Evolutionary conservation across 2,329 filamentous ascomycete species (phyloP).

Genomic region (Laburnicola sp.): DNA sequence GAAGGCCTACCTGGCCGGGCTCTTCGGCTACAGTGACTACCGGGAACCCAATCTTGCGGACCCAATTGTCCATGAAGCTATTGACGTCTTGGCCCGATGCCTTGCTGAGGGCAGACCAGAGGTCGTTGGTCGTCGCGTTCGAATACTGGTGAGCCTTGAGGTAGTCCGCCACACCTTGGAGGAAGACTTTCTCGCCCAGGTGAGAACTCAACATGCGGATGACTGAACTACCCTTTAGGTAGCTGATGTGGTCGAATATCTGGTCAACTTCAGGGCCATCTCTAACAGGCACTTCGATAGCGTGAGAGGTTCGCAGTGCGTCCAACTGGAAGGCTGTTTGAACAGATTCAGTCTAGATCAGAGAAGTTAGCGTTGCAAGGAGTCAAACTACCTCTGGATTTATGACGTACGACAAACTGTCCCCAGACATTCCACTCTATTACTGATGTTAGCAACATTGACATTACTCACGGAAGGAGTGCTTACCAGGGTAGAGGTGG

Average conservation of each 20-base stretch:
- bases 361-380: constrained; percentile 41
- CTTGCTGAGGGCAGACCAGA: constrained; percentile 86
- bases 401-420: constrained; percentile 78
- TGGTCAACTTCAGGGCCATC: constrained; percentile 96
- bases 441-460: constrained; percentile 12
- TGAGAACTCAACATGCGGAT: constrained; percentile 95
- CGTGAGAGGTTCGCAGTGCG: constrained; percentile 86
- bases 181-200: constrained; percentile 83
- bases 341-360: constrained; percentile 76
- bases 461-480: background rate
- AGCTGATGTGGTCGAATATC: constrained; percentile 96
- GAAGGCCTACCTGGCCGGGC: constrained; percentile 76
- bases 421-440: constrained; percentile 95
- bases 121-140: constrained; percentile 85
- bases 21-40: constrained; percentile 85
- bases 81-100: constrained; percentile 86
- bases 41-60: constrained; percentile 92
- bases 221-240: constrained; percentile 92
- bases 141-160: constrained; percentile 85
- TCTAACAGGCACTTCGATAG: constrained; percentile 92
- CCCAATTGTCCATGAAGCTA: constrained; percentile 91
- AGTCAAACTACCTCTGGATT: constrained; percentile 56
- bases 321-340: constrained; percentile 90
- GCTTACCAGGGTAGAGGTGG: constrained; percentile 75
- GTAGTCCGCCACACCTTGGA: constrained; percentile 87